Base-by-base conservation (phyloP, 2,329 filamentous ascomycete genomes). In the Xylaria sp. region DNA sequence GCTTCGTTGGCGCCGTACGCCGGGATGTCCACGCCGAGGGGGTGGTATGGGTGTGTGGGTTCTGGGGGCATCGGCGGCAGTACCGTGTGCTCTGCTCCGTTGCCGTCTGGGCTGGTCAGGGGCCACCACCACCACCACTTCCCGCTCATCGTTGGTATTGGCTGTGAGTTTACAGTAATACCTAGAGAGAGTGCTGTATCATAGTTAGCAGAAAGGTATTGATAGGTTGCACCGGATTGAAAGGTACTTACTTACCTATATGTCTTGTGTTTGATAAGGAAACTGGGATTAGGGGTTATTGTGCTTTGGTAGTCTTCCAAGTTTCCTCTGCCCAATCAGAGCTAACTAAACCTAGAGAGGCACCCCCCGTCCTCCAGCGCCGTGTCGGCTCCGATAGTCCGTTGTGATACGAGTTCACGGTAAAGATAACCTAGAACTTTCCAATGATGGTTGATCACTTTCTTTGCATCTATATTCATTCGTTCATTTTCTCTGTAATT, bases 31-130 rank as follows among this genome's bases (percentile, higher is more conserved):
- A 82, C 81, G 52, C 79, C 78, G 2, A 76, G 75, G 0, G 87
- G 87, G 71, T 83, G 84, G 72, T 89, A 89, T 0, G 87, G 86
- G 71, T 89, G 86, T 46, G 71, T 66, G 52, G 74, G 76, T 56
- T 50, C 60, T 8, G 69, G 71, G 50, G 69, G 69, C 57, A 58
- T 59, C 25, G 37, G 54, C 28, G 61, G 60, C 20, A 20, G 54
- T 57, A 31, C 10, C 7, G 50, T 44, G 7, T 48, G 23, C 31
- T 25, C 51, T 28, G 23, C 18, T 28, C 34, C 51, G 34, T 37
- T 37, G 18, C 48, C 25, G 34, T 41, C 41, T 7, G 63, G 59
- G 50, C n/a, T 48, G 41, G 56, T 28, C 23, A 28, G 25, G n/a
- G 23, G 54, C 48, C 41, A 46, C 41, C 46, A 63, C 41, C 46